Conservation (phyloP, 768 basidiomycete genomes). For the Auriscalpium microsporum region DNA sequence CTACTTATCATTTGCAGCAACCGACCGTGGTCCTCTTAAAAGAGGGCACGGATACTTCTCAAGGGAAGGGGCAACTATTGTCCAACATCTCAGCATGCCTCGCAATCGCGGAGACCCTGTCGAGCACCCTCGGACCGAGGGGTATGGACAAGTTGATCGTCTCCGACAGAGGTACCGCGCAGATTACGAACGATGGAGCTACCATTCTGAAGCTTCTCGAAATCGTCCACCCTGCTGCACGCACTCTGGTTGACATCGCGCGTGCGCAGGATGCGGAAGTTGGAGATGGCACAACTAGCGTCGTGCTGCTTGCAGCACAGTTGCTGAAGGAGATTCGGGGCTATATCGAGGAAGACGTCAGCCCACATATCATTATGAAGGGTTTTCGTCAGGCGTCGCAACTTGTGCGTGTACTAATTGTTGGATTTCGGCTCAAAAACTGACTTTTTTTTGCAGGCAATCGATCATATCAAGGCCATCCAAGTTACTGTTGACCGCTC, state of each 20-base stretch:
- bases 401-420: conserved; percentile 48
- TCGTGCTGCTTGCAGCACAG: conserved; percentile 90
- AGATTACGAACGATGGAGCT: conserved; percentile 99
- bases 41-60: conserved; percentile 94
- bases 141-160: conserved; percentile 99
- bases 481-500: conserved; percentile 87
- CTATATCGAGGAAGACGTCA: conserved; percentile 95
- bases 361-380: conserved; percentile 96
- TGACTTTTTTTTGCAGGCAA: conserved; percentile 42
- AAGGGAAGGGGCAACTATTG: conserved; percentile 85
- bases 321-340: conserved; percentile 85
- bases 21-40: conserved; percentile 93
- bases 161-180: conserved; percentile 86
- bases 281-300: conserved; percentile 96
- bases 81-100: conserved; percentile 97
- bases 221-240: conserved; percentile 95
- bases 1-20: conserved; percentile 51
- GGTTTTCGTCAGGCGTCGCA: conserved; percentile 84
- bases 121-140: conserved; percentile 92
- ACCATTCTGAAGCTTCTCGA: conserved; percentile 97
- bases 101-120: conserved; percentile 83
- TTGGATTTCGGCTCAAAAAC: background rate
- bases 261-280: conserved; percentile 98
- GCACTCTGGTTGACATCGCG: conserved; percentile 97
- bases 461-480: conserved; percentile 80